Evolutionary conservation across 2,329 filamentous ascomycete species (phyloP).

Genomic region (Metarhizium robertsii): DNA sequence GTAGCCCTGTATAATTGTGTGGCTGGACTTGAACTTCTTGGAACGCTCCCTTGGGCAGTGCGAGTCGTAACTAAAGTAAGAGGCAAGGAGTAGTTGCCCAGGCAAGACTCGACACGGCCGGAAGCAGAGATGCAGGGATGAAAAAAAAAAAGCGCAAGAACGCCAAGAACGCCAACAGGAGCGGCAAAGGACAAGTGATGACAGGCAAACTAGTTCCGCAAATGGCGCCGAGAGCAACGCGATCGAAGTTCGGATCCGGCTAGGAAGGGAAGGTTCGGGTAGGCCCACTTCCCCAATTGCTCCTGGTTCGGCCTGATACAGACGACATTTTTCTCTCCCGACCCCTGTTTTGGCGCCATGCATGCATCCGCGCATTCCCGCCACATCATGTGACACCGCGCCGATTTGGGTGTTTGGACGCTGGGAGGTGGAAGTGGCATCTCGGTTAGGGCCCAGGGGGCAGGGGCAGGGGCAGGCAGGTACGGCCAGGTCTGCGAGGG

Average conservation of each 20-base stretch:
- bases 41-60: too few relatives aligned
- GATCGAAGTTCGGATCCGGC: not conserved
- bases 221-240: not conserved
- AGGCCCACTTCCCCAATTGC: not conserved
- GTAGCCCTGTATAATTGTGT: too few relatives aligned
- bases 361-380: conserved; percentile 6
- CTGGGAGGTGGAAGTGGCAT: too few relatives aligned
- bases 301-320: not conserved
- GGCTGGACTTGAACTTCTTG: too few relatives aligned
- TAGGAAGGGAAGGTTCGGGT: not conserved
- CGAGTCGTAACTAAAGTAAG: too few relatives aligned
- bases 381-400: conserved; percentile 9
- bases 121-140: not conserved
- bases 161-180: not conserved
- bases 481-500: too few relatives aligned
- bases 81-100: too few relatives aligned
- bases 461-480: too few relatives aligned
- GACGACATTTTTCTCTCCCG: not conserved
- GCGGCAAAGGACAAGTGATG: not conserved
- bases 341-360: conserved; percentile 5
- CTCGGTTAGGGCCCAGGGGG: too few relatives aligned
- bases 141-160: not conserved
- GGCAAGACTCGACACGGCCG: too few relatives aligned
- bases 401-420: too few relatives aligned
- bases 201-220: not conserved